A percentile compares a stretch with the other conserved stretches of the same genome.
These are phyloP conservation scores for Fabrea salina DNA, from an alignment of 169 alveolate species.

Conservation along the genomic window DNA sequence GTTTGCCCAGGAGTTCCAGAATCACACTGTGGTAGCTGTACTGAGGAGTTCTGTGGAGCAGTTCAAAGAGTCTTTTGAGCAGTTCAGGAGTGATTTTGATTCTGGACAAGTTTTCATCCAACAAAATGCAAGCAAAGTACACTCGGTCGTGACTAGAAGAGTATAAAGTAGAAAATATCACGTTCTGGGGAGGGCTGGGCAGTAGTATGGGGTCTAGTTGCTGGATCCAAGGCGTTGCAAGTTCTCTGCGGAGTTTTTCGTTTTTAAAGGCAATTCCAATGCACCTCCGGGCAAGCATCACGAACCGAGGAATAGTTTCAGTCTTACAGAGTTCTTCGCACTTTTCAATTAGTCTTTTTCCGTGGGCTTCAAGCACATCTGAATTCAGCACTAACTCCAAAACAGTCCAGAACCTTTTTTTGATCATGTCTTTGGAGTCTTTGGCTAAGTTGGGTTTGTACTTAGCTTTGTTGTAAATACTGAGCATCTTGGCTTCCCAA, in stretches of 20 bases:
- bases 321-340: conserved; percentile 28
- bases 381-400: background rate
- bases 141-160: background rate
- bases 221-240: conserved; percentile 30
- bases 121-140: background rate
- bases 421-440: background rate
- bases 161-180: background rate
- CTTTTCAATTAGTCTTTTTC: conserved; percentile 16
- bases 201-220: conserved; percentile 29
- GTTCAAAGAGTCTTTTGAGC: conserved; percentile 3
- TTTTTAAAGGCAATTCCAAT: background rate
- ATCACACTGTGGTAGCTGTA: background rate
- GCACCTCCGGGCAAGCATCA: conserved; percentile 17
- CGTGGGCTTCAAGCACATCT: conserved; percentile 22
- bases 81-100: conserved; percentile 5
- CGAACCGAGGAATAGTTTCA: background rate
- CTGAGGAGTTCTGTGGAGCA: conserved; percentile 24
- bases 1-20: background rate
- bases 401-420: background rate
- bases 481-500: background rate
- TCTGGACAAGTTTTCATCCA: background rate
- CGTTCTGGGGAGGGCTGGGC: conserved; percentile 2
- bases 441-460: background rate
- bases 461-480: background rate
- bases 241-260: background rate